Conservation (phyloP, 352 stramenopile genomes). For the Lagenidium sp. region DNA sequence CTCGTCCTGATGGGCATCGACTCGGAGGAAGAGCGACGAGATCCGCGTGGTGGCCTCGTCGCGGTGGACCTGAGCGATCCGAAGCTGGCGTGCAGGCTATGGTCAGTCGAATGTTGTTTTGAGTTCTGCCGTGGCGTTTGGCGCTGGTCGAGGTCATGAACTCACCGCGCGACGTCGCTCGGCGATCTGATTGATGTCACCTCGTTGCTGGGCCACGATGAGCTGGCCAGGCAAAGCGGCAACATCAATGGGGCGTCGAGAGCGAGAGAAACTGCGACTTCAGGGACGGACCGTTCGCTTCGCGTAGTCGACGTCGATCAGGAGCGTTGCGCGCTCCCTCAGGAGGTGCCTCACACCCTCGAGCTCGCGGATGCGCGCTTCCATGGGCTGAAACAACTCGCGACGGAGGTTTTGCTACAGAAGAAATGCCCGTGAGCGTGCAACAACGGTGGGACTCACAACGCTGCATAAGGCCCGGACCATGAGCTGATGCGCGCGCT, state of each 20-base stretch:
- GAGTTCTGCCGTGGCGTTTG: too few species aligned
- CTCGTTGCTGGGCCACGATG: conserved; percentile 37
- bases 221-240: too few species aligned
- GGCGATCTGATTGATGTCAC: conserved; percentile 46
- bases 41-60: conserved; percentile 11
- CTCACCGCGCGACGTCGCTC: conserved; percentile 44
- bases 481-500: background rate
- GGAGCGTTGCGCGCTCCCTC: conserved; percentile 30
- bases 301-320: conserved; percentile 65
- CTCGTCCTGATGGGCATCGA: conserved; percentile 14
- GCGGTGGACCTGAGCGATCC: conserved; percentile 7
- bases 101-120: too few species aligned
- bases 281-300: conserved; percentile 33
- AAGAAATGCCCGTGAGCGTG: too few species aligned
- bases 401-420: too few species aligned
- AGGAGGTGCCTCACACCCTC: conserved; percentile 29
- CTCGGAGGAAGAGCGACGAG: conserved; percentile 11
- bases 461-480: too few species aligned
- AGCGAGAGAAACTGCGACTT: background rate
- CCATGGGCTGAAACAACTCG: conserved; percentile 35
- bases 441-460: too few species aligned
- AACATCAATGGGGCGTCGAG: background rate
- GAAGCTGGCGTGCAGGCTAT: conserved; percentile 4
- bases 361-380: conserved; percentile 27
- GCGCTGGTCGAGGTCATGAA: background rate